These are phyloP conservation scores for Myochromella boudieri DNA, from an alignment of 768 basidiomycete species.

Conservation along the genomic window DNA sequence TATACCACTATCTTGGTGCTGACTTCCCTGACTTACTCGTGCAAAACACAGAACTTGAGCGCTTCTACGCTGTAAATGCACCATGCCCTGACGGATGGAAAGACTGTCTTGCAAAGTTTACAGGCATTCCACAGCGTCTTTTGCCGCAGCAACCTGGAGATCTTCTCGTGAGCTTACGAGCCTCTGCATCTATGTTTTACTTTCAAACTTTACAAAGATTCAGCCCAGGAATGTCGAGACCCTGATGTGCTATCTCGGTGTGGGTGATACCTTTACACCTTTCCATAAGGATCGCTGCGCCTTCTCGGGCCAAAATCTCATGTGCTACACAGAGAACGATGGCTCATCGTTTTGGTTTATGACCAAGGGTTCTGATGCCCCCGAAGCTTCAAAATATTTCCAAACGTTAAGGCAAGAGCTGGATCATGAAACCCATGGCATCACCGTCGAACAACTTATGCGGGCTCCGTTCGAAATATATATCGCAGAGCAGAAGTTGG, in stretches of 20 bases:
- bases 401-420: conserved; percentile 53
- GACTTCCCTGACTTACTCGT: background rate
- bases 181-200: too few relatives aligned
- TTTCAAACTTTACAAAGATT: conserved; percentile 1
- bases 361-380: conserved; percentile 62
- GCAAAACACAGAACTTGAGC: conserved; percentile 45
- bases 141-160: conserved; percentile 57
- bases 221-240: conserved; percentile 64
- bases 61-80: conserved; percentile 78
- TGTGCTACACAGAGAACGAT: conserved; percentile 74
- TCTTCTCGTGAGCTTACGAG: conserved; percentile 32
- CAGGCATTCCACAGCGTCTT: conserved; percentile 51
- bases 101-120: conserved; percentile 49
- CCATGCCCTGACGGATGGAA: conserved; percentile 68
- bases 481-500: conserved; percentile 68
- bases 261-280: conserved; percentile 82
- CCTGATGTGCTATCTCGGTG: conserved; percentile 82
- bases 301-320: conserved; percentile 83
- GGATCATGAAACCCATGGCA: conserved; percentile 72
- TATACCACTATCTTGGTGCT: too few relatives aligned
- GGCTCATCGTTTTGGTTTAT: conserved; percentile 88
- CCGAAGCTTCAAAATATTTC: conserved; percentile 59
- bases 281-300: conserved; percentile 85
- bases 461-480: conserved; percentile 69
- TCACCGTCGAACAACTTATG: conserved; percentile 61